Percentiles rank a stretch among this genome's conserved stretches.
These are phyloP conservation scores for Thozetella sp. DNA, from an alignment of 495 filamentous ascomycete genomes.

Conservation along the genomic window DNA sequence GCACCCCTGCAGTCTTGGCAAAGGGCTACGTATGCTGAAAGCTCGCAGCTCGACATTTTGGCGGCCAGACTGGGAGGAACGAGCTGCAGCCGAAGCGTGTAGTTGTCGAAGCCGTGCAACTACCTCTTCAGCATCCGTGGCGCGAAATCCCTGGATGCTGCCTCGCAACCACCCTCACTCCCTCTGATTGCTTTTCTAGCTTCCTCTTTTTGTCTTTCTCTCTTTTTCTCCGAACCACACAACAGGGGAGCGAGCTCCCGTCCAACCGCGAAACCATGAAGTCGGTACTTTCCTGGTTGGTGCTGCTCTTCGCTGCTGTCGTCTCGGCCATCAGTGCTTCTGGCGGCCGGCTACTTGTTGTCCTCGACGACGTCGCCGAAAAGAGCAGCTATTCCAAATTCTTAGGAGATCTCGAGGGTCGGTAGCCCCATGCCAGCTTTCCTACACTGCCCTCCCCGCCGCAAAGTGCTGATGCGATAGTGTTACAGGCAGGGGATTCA, in stretches of 20 bases:
- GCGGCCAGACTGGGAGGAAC: neutral
- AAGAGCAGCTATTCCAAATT: slow-evolving; percentile 81
- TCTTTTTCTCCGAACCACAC: slow-evolving; percentile 15
- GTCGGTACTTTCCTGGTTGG: slow-evolving; percentile 70
- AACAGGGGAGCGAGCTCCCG: slow-evolving; percentile 32
- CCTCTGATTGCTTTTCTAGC: slow-evolving; percentile 7
- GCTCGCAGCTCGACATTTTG: slow-evolving; percentile 1
- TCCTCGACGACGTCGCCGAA: slow-evolving; percentile 80
- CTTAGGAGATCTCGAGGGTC: slow-evolving; percentile 80
- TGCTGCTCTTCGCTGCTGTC: slow-evolving; percentile 62
- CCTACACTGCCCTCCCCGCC: neutral
- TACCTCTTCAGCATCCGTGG: slow-evolving; percentile 11
- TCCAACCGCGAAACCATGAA: slow-evolving; percentile 59
- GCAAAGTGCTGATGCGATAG: slow-evolving; percentile 16
- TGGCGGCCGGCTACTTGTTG: slow-evolving; percentile 80
- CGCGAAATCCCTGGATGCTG: slow-evolving; percentile 14
- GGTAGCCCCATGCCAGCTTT: slow-evolving; percentile 11
- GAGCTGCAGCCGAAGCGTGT: slow-evolving; percentile 6
- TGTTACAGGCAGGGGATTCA: slow-evolving; percentile 75
- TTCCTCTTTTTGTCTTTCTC: slow-evolving; percentile 24
- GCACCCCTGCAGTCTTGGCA: slow-evolving; percentile 24
- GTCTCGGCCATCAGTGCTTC: slow-evolving; percentile 78
- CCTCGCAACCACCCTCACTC: slow-evolving; percentile 2
- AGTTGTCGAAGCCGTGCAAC: slow-evolving; percentile 1
- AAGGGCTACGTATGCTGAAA: slow-evolving; percentile 38